Percentiles rank a stretch among this genome's conserved stretches.
These are phyloP conservation scores for Xerocomus brunneocitrinus DNA, from an alignment of 768 basidiomycete species.

Conservation along the genomic window DNA sequence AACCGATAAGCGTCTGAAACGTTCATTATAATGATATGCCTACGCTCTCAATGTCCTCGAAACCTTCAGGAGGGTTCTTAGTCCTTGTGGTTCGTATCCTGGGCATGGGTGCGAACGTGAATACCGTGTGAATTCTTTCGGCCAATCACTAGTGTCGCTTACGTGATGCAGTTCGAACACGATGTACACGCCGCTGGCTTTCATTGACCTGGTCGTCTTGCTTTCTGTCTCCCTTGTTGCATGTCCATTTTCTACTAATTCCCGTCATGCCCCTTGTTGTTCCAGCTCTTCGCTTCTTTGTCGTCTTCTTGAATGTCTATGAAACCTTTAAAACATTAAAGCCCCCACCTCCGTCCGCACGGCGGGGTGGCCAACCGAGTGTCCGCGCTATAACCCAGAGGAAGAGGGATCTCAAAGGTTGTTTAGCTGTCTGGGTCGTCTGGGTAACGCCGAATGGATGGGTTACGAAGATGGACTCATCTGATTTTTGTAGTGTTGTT, in stretches of 20 bases:
- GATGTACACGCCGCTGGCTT: neutral
- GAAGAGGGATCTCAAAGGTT: slow-evolving; percentile 84
- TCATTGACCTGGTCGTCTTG: neutral
- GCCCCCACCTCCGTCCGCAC: slow-evolving; percentile 48
- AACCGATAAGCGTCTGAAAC: slow-evolving; percentile 5
- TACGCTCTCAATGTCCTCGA: slow-evolving; percentile 86
- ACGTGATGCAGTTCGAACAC: slow-evolving; percentile 18
- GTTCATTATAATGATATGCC: slow-evolving; percentile 15
- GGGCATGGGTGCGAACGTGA: slow-evolving; percentile 54
- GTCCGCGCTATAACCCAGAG: slow-evolving; percentile 64
- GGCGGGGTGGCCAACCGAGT: slow-evolving; percentile 55
- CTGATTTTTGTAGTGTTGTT: slow-evolving; percentile 49
- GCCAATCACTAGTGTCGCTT: slow-evolving; percentile 2
- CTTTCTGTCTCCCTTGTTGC: slow-evolving; percentile 1
- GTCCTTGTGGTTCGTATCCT: slow-evolving; percentile 91
- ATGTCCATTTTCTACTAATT: slow-evolving; percentile 9
- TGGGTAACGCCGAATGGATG: slow-evolving; percentile 52
- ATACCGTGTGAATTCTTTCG: slow-evolving; percentile 17
- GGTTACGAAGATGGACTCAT: slow-evolving; percentile 7
- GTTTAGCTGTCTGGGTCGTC: slow-evolving; percentile 78
- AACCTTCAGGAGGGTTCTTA: slow-evolving; percentile 92
- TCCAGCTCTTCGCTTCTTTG: slow-evolving; percentile 59
- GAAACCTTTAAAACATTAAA: slow-evolving; percentile 84
- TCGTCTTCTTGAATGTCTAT: slow-evolving; percentile 76
- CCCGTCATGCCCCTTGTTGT: slow-evolving; percentile 61